Evolutionary conservation across 805 yeast species (phyloP).

Genomic region (Teunomyces kruisii): DNA sequence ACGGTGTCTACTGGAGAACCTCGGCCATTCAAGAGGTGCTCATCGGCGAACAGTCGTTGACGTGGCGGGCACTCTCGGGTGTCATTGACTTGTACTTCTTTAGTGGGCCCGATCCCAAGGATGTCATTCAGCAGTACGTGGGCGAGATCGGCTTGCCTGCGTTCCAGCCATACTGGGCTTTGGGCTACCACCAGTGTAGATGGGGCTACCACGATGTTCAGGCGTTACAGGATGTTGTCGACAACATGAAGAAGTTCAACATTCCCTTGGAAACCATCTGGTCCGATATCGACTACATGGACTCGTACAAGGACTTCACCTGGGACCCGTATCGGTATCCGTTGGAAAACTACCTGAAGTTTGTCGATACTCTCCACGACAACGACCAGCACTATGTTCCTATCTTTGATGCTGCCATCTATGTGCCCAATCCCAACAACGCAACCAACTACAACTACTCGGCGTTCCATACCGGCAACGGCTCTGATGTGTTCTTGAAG

Average conservation of each 20-base stretch:
- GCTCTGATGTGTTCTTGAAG: constrained; percentile 18
- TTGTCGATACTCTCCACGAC: constrained; percentile 17
- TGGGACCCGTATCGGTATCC: constrained; percentile 22
- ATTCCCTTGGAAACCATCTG: constrained; percentile 25
- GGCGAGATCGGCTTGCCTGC: constrained; percentile 22
- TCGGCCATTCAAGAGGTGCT: constrained; percentile 28
- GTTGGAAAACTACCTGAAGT: constrained; percentile 13
- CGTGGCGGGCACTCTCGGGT: constrained; percentile 30
- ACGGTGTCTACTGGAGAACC: constrained; percentile 32
- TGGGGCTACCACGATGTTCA: constrained; percentile 23
- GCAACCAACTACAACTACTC: constrained; percentile 16
- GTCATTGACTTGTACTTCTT: constrained; percentile 26
- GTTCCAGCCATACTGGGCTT: constrained; percentile 25
- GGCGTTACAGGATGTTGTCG: constrained; percentile 17
- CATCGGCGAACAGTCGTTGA: constrained; percentile 22
- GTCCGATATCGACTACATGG: constrained; percentile 27
- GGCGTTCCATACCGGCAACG: constrained; percentile 17
- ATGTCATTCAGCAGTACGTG: constrained; percentile 22
- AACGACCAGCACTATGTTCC: constrained; percentile 25
- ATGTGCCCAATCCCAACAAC: constrained; percentile 23
- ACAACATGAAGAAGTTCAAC: constrained; percentile 15
- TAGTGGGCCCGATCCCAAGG: constrained; percentile 22
- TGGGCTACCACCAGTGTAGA: constrained; percentile 26
- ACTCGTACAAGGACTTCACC: constrained; percentile 24
- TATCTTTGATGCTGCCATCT: constrained; percentile 26